Evolutionary conservation across 73 alveolate species (phyloP).

Genomic region (Paramecium sexaurelia): DNA sequence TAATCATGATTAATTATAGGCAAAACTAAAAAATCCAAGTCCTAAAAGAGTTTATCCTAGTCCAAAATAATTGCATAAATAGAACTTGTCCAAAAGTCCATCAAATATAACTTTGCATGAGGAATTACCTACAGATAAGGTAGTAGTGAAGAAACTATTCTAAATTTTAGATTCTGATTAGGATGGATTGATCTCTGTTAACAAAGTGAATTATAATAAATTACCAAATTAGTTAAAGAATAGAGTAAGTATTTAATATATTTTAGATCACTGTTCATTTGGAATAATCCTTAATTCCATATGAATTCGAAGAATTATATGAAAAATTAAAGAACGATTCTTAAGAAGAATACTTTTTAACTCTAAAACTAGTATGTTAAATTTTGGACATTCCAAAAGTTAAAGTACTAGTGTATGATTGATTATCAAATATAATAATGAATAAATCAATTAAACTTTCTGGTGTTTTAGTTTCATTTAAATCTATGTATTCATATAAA

Average conservation of each 20-base stretch:
- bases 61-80: not conserved
- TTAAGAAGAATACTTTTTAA: not conserved
- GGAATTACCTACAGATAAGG: slow-evolving; percentile 49
- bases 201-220: not conserved
- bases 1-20: not conserved
- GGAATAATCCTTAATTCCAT: not conserved
- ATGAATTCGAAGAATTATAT: slow-evolving; percentile 43
- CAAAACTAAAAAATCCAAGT: not conserved
- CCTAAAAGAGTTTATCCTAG: not conserved
- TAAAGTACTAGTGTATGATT: slow-evolving; percentile 36
- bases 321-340: not conserved
- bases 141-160: slow-evolving; percentile 18
- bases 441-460: not conserved
- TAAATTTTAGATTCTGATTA: slow-evolving; percentile 39
- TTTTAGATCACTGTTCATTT: not conserved
- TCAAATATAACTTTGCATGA: not conserved
- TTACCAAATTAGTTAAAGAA: not conserved
- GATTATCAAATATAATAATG: not conserved
- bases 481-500: no score
- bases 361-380: not conserved
- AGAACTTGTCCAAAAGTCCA: not conserved
- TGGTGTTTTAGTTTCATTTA: no score
- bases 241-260: not conserved
- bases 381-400: not conserved
- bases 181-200: slow-evolving; percentile 12